Base-by-base conservation (phyloP, 805 yeast genomes). In the Candida railenensis region DNA sequence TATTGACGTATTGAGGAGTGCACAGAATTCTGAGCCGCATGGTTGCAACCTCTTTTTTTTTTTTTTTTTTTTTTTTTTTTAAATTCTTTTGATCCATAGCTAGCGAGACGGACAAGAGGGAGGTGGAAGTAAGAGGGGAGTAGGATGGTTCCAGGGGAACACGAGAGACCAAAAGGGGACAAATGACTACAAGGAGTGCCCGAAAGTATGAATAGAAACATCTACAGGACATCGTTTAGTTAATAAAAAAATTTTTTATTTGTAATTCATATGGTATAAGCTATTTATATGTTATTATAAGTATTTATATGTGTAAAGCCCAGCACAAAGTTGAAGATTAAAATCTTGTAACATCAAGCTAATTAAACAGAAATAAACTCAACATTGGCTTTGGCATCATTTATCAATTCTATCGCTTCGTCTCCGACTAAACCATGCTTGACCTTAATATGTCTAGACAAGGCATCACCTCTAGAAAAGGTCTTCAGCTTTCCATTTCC, bases 311-410 rank as follows among this genome's bases (percentile, higher is more conserved):
- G n/a, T n/a, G n/a, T n/a, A n/a, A n/a, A n/a, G n/a, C n/a, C n/a
- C n/a, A n/a, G n/a, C n/a, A n/a, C n/a, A n/a, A n/a, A n/a, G n/a
- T n/a, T n/a, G n/a, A n/a, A n/a, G n/a, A n/a, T n/a, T n/a, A n/a
- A n/a, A n/a, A n/a, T n/a, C n/a, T n/a, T n/a, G n/a, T n/a, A n/a
- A n/a, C n/a, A n/a, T n/a, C n/a, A n/a, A n/a, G n/a, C n/a, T n/a
- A n/a, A n/a, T 37, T 46, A 53, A 14, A 56, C 58, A 37, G 53
- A 53, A 25, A 71, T 67, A 56, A 77, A 87, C 64, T 86, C 92
- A 43, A 86, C 89, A 60, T 87, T 80, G 53, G 82, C 87, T 63
- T 85, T 87, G 5, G 94, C 94, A 55, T 77, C 82, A 56, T 83
- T 82, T 54, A 86, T 82, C 37, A 88, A 82, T 45, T 81, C 80